Conservation (phyloP, 768 basidiomycete species). For the Russula emetica region DNA sequence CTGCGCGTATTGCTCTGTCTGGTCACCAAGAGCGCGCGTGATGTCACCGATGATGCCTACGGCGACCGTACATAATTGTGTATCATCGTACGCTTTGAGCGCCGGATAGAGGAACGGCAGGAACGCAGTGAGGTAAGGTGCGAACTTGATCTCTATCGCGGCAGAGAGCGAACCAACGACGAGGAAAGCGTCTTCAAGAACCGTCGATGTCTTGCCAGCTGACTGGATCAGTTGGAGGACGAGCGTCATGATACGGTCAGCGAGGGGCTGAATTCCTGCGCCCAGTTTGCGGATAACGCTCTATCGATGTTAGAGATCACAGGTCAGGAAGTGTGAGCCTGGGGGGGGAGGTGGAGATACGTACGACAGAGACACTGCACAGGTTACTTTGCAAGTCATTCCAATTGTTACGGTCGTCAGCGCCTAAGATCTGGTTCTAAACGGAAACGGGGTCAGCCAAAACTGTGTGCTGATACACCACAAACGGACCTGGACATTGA, state of each 20-base stretch:
- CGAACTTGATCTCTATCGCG: conserved; percentile 76
- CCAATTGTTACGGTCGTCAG: conserved; percentile 98
- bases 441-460: conserved; percentile 4
- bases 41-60: conserved; percentile 96
- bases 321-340: not conserved
- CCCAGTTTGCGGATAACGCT: conserved; percentile 82
- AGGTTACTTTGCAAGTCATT: conserved; percentile 96
- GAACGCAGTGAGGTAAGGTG: conserved; percentile 81
- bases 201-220: conserved; percentile 88
- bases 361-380: conserved; percentile 82
- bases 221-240: conserved; percentile 78
- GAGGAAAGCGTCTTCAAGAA: conserved; percentile 95
- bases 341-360: conserved; percentile 31
- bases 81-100: conserved; percentile 89
- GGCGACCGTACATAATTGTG: conserved; percentile 91
- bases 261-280: conserved; percentile 77
- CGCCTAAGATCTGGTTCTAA: conserved; percentile 88
- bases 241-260: conserved; percentile 94
- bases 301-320: conserved; percentile 37
- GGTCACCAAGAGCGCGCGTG: conserved; percentile 87
- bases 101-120: conserved; percentile 83
- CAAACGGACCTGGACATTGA: conserved; percentile 67
- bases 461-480: not conserved
- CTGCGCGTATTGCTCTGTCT: conserved; percentile 75
- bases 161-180: conserved; percentile 72